Conservation (phyloP, 164 flowering plant species). For the Houttuynia cordata region DNA sequence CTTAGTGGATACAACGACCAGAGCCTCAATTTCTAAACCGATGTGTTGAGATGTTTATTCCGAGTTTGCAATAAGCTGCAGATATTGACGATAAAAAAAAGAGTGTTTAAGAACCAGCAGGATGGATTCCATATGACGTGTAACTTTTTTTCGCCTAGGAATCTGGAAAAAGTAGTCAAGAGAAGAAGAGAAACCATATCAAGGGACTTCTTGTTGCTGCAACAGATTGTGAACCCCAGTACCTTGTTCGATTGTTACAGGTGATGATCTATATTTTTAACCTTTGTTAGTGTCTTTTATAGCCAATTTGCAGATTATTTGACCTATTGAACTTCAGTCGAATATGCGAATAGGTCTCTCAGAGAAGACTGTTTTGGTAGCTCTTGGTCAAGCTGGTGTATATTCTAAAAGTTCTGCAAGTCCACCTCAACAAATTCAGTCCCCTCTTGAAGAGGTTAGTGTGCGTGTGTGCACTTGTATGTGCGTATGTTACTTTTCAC, state of each 20-base stretch:
- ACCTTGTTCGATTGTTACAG: slow-evolving; percentile 86
- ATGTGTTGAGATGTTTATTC: no score
- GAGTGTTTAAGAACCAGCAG: no score
- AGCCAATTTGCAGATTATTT: slow-evolving; percentile 6
- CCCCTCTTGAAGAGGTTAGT: slow-evolving; percentile 82
- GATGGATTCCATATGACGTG: neutral
- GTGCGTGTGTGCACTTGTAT: neutral
- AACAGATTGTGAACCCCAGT: slow-evolving; percentile 89
- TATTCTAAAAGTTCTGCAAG: slow-evolving; percentile 49
- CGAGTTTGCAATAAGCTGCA: no score
- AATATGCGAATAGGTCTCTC: slow-evolving; percentile 88
- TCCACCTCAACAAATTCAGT: slow-evolving; percentile 45
- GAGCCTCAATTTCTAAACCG: no score
- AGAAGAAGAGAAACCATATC: slow-evolving; percentile 82
- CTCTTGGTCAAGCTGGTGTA: slow-evolving; percentile 86
- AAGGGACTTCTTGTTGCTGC: slow-evolving; percentile 90
- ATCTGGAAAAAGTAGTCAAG: slow-evolving; percentile 87
- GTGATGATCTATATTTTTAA: slow-evolving; percentile 20
- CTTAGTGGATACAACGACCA: no score
- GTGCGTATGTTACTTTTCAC: neutral
- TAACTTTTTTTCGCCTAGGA: slow-evolving; percentile 29
- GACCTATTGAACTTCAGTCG: slow-evolving; percentile 33
- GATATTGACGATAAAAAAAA: no score
- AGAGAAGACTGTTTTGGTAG: slow-evolving; percentile 83
- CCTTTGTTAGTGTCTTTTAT: neutral